Conservation (phyloP, 768 basidiomycete species). For the Pisolithus sp. region DNA sequence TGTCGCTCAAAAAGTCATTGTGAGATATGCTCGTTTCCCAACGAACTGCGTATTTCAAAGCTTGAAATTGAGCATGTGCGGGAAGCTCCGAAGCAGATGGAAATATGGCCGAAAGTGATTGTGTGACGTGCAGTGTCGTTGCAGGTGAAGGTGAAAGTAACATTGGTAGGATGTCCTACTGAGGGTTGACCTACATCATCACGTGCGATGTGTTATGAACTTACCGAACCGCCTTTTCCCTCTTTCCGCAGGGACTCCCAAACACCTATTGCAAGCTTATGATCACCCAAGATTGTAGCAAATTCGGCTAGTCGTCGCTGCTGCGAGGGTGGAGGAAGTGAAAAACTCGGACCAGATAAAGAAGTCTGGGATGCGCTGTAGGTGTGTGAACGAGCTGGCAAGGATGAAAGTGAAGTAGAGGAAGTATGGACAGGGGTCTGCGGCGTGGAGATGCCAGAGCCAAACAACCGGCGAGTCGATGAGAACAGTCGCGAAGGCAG, state of each 20-base stretch:
- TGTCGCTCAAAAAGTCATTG: conserved; percentile 49
- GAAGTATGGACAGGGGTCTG: conserved; percentile 32
- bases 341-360: conserved; percentile 10
- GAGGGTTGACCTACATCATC: conserved; percentile 7
- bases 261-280: conserved; percentile 70
- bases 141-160: conserved; percentile 63
- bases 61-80: conserved; percentile 61
- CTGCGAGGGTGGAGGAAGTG: conserved; percentile 47
- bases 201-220: conserved; percentile 20
- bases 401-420: conserved; percentile 33
- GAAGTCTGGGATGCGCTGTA: conserved; percentile 30
- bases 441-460: conserved; percentile 49
- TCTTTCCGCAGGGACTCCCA: conserved; percentile 91
- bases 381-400: conserved; percentile 33
- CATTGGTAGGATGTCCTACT: conserved; percentile 76
- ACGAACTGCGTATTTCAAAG: conserved; percentile 61
- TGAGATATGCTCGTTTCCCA: conserved; percentile 66
- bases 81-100: conserved; percentile 41
- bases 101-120: conserved; percentile 49
- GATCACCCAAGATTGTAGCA: conserved; percentile 86
- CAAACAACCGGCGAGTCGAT: conserved; percentile 79
- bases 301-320: conserved; percentile 92
- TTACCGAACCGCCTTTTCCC: conserved; percentile 78
- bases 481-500: conserved; percentile 83
- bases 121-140: conserved; percentile 51